These are phyloP conservation scores for Saccharomyces hybrid DNA, from an alignment of 1,139 yeast species.

Conservation along the genomic window DNA sequence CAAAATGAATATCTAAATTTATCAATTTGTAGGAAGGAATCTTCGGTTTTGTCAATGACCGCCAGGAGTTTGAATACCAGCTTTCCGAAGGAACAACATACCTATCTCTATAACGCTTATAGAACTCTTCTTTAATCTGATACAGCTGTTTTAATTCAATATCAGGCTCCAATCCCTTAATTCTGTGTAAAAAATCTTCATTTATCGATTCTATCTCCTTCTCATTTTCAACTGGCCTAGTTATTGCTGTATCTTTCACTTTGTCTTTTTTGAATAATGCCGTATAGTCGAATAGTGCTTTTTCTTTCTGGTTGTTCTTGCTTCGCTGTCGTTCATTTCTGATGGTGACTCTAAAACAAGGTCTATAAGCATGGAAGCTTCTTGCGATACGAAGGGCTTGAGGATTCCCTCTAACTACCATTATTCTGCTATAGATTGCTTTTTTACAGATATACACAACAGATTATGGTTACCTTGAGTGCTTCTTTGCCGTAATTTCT, in stretches of 20 bases:
- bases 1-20: constrained; percentile 4
- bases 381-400: background rate
- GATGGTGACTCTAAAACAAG: background rate
- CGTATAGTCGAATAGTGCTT: background rate
- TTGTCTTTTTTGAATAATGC: too few species aligned
- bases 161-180: constrained; percentile 26
- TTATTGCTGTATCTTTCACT: too few species aligned
- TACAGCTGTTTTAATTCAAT: constrained; percentile 20
- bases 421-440: background rate
- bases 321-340: background rate
- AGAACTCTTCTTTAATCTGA: constrained; percentile 16
- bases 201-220: constrained; percentile 11
- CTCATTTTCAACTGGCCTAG: background rate
- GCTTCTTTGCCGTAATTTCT: too few species aligned
- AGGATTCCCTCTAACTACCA: background rate
- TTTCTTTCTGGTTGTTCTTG: background rate
- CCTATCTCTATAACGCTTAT: constrained; percentile 16
- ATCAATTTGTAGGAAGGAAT: constrained; percentile 2
- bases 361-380: background rate
- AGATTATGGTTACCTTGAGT: too few species aligned
- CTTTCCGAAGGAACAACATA: constrained; percentile 21
- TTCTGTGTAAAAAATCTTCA: constrained; percentile 13
- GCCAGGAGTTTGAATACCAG: constrained; percentile 15
- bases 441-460: background rate
- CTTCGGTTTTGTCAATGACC: background rate